Evolutionary conservation across 1,284 basidiomycete species (phyloP).

Genomic region (Apiotrichum gamsii): DNA sequence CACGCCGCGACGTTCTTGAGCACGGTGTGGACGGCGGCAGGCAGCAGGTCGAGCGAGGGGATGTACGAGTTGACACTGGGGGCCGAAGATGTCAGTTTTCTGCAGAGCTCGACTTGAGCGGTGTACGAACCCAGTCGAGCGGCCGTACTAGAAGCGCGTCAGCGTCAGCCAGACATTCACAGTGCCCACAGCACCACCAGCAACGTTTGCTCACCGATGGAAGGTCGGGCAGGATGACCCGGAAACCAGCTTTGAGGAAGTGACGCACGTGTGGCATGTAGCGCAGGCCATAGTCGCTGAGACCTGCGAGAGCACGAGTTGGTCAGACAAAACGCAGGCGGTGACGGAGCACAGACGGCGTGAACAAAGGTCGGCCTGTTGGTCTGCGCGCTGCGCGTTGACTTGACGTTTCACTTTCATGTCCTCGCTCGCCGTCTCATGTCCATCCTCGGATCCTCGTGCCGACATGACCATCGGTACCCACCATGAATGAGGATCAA

Average conservation of each 20-base stretch:
- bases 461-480: constrained; percentile 12
- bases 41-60: constrained; percentile 45
- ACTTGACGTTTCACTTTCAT: too few species aligned
- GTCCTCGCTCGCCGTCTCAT: neutral
- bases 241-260: constrained; percentile 50
- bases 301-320: constrained; percentile 25
- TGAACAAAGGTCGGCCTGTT: too few species aligned
- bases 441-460: neutral
- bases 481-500: constrained; percentile 46
- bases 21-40: constrained; percentile 49
- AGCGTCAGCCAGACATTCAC: too few species aligned
- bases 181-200: too few species aligned
- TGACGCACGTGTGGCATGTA: constrained; percentile 48
- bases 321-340: constrained; percentile 9
- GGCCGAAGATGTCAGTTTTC: too few species aligned
- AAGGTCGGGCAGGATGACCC: constrained; percentile 51
- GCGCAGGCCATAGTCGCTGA: constrained; percentile 47
- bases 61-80: constrained; percentile 49
- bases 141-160: constrained; percentile 48
- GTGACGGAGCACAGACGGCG: too few species aligned
- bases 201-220: constrained; percentile 51
- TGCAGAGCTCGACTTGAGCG: neutral
- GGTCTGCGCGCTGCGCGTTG: too few species aligned
- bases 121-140: constrained; percentile 42
- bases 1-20: constrained; percentile 46